Conservation (phyloP, 2,329 filamentous ascomycete genomes). For the Exophiala aquamarina region DNA sequence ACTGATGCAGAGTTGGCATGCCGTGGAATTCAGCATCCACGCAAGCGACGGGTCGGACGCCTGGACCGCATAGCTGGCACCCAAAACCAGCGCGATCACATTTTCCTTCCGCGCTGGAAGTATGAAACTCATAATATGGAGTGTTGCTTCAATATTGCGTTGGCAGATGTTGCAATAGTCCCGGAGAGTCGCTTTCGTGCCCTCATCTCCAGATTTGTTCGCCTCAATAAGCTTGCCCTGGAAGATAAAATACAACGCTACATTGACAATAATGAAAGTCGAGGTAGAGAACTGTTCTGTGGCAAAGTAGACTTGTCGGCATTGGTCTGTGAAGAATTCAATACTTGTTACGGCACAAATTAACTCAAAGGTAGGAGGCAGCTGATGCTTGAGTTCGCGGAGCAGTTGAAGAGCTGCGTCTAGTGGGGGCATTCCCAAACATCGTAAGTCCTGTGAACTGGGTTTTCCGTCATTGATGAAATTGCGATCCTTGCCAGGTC, state of each 20-base stretch:
- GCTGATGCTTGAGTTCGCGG: not conserved
- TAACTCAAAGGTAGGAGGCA: conserved; percentile 1
- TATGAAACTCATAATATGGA: conserved; percentile 10
- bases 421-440: not conserved
- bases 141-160: conserved; percentile 12
- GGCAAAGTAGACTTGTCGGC: conserved; percentile 18
- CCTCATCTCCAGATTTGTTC: not conserved
- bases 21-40: conserved; percentile 4
- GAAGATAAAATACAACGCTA: conserved; percentile 5
- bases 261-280: conserved; percentile 17
- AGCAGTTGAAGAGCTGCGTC: not conserved
- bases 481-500: not conserved
- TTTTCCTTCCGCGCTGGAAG: conserved; percentile 12
- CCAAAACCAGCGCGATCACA: conserved; percentile 15
- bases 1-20: conserved; percentile 10
- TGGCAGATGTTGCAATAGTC: conserved; percentile 7
- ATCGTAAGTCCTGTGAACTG: not conserved
- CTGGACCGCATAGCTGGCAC: conserved; percentile 16
- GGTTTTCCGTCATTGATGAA: not conserved
- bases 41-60: conserved; percentile 11
- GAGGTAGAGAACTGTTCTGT: conserved; percentile 9
- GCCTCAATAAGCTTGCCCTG: not conserved
- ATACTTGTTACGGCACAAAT: not conserved
- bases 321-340: conserved; percentile 9
- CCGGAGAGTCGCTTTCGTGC: not conserved